phyloP scores from a whole-genome alignment of 2,329 filamentous ascomycete genomes.

The Penicillium sp. region DNA sequence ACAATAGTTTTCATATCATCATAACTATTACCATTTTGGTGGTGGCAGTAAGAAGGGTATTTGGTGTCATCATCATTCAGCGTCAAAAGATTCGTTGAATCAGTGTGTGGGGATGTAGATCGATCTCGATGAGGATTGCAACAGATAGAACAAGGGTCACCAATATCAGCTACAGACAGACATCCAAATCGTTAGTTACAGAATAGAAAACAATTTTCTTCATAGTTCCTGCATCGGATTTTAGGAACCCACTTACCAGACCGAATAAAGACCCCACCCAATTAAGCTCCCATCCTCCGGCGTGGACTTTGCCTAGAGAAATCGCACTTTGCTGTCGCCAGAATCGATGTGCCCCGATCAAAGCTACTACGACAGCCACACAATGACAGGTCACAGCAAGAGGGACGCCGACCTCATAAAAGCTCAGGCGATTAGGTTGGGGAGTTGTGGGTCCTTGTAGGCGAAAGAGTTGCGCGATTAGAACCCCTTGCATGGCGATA shows the following conservation, averaged over 20 bases:
- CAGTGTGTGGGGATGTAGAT: conserved; percentile 1
- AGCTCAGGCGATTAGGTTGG: conserved; percentile 60
- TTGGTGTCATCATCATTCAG: background rate
- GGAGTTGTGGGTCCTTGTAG: conserved; percentile 49
- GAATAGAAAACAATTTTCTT: background rate
- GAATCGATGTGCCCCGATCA: conserved; percentile 64
- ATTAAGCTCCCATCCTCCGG: conserved; percentile 65
- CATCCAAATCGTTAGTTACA: conserved; percentile 3
- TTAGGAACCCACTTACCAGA: conserved; percentile 51
- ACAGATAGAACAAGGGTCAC: conserved; percentile 28
- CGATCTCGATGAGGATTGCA: conserved; percentile 28
- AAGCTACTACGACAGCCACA: conserved; percentile 58
- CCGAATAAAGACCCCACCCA: conserved; percentile 54
- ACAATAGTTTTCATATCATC: background rate
- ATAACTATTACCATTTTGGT: background rate
- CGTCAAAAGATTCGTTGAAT: conserved; percentile 8
- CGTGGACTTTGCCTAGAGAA: conserved; percentile 61
- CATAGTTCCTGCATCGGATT: background rate
- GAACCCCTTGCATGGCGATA: conserved; percentile 70
- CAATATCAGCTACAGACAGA: conserved; percentile 22
- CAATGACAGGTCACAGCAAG: conserved; percentile 57
- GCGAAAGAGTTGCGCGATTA: conserved; percentile 71
- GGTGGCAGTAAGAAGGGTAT: background rate
- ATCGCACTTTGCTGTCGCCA: conserved; percentile 67
- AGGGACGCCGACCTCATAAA: conserved; percentile 66